These are phyloP conservation scores for Gynostemma pentaphyllum DNA, from an alignment of 306 rosid genomes.

Conservation along the genomic window DNA sequence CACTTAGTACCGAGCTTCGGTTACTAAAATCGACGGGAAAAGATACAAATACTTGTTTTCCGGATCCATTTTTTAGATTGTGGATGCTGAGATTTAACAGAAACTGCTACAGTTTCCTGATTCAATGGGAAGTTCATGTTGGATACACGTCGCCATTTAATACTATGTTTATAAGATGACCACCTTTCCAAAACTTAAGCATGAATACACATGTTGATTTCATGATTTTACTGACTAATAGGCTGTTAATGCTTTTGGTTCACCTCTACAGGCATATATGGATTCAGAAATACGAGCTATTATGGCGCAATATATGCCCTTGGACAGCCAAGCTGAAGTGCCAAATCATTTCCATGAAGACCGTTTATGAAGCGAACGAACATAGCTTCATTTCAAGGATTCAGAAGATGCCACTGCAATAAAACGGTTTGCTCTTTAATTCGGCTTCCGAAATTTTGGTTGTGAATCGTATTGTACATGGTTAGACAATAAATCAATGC, in stretches of 20 bases:
- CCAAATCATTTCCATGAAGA: slow-evolving; percentile 63
- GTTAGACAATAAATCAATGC: neutral
- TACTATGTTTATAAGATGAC: too few species aligned
- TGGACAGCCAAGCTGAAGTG: slow-evolving; percentile 90
- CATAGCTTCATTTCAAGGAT: neutral
- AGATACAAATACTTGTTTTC: too few species aligned
- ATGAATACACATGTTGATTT: too few species aligned
- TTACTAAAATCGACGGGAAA: neutral
- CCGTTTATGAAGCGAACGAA: slow-evolving; percentile 32
- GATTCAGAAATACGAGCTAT: slow-evolving; percentile 99
- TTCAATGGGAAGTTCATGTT: too few species aligned
- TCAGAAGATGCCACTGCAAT: neutral
- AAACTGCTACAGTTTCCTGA: too few species aligned
- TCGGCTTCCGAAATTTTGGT: neutral
- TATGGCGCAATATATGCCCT: slow-evolving; percentile 99
- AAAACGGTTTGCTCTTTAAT: neutral
- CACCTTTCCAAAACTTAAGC: too few species aligned
- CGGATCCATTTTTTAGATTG: neutral
- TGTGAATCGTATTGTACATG: neutral
- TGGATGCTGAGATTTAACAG: neutral
- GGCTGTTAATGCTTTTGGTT: slow-evolving; percentile 14
- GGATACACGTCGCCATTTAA: too few species aligned
- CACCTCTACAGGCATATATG: slow-evolving; percentile 79
- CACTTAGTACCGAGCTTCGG: neutral
- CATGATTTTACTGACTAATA: neutral